phyloP scores from a whole-genome alignment of 78 protist species.

The Dictyostelium capitatum region DNA sequence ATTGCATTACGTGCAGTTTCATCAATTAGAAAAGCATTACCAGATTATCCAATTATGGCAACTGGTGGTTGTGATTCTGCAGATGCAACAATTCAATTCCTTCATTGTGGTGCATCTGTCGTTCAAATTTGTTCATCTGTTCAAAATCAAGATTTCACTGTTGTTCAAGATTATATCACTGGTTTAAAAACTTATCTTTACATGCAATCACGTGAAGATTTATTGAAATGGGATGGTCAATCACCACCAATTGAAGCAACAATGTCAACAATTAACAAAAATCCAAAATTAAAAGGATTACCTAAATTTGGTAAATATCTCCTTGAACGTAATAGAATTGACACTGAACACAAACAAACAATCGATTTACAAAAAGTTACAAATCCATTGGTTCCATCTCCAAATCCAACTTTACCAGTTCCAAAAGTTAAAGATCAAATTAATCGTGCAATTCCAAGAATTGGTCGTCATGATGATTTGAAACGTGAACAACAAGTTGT shows the following conservation, averaged over 20 bases:
- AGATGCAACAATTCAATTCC: slow-evolving; percentile 92
- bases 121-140: slow-evolving; percentile 95
- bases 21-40: slow-evolving; percentile 82
- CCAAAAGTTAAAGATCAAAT: slow-evolving; percentile 71
- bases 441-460: slow-evolving; percentile 85
- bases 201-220: slow-evolving; percentile 91
- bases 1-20: slow-evolving; percentile 94
- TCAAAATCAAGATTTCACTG: slow-evolving; percentile 97
- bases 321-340: slow-evolving; percentile 50
- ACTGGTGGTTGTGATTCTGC: slow-evolving; percentile 97
- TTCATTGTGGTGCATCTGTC: slow-evolving; percentile 93
- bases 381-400: slow-evolving; percentile 1
- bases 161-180: slow-evolving; percentile 95
- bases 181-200: slow-evolving; percentile 95
- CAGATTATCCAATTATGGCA: slow-evolving; percentile 91
- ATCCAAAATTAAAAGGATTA: slow-evolving; percentile 24
- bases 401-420: slow-evolving; percentile 26
- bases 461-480: slow-evolving; percentile 88
- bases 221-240: slow-evolving; percentile 93
- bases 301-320: slow-evolving; percentile 79
- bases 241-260: slow-evolving; percentile 85
- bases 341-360: slow-evolving; percentile 19
- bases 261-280: neutral
- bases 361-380: neutral
- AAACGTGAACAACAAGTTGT: slow-evolving; percentile 93